Evolutionary conservation across 169 alveolate genomes (phyloP).

Genomic region (Eimeria acervulina): DNA sequence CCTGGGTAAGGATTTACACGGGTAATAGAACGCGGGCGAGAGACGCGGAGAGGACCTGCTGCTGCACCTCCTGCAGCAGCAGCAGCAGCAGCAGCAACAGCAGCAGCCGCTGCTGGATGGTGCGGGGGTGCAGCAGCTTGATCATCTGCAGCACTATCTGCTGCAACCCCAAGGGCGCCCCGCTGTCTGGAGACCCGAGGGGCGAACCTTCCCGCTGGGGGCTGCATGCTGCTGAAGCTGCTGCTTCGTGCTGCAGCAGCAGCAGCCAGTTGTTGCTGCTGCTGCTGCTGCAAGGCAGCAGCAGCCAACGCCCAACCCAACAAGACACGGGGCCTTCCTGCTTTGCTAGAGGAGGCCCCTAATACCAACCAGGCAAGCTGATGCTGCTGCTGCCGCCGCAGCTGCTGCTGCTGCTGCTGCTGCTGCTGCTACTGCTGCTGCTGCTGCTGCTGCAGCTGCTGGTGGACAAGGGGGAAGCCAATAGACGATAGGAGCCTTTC

Average conservation of each 20-base stretch:
- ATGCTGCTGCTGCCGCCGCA: too few relatives aligned
- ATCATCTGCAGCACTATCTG: background rate
- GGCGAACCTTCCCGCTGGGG: constrained; percentile 23
- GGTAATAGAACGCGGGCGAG: background rate
- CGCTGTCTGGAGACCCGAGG: background rate
- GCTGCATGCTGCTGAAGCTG: constrained; percentile 12
- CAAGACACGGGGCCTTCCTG: too few relatives aligned
- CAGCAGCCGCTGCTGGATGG: background rate
- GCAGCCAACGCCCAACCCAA: too few relatives aligned
- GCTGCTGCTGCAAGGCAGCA: background rate
- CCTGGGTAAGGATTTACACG: background rate
- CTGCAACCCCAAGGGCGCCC: background rate
- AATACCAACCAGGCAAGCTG: too few relatives aligned
- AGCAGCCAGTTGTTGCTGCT: background rate
- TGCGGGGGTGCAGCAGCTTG: background rate
- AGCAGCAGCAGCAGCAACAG: constrained; percentile 4
- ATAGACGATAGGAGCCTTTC: too few relatives aligned
- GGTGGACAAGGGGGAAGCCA: too few relatives aligned
- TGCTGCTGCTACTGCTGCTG: too few relatives aligned
- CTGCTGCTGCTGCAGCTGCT: too few relatives aligned
- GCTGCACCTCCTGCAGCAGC: constrained; percentile 32
- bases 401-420: too few relatives aligned
- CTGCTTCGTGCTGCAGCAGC: background rate
- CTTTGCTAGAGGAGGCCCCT: too few relatives aligned
- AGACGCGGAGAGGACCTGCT: background rate